These are phyloP conservation scores for Aphanomyces cochlioides DNA, from an alignment of 352 stramenopile species.

Conservation along the genomic window DNA sequence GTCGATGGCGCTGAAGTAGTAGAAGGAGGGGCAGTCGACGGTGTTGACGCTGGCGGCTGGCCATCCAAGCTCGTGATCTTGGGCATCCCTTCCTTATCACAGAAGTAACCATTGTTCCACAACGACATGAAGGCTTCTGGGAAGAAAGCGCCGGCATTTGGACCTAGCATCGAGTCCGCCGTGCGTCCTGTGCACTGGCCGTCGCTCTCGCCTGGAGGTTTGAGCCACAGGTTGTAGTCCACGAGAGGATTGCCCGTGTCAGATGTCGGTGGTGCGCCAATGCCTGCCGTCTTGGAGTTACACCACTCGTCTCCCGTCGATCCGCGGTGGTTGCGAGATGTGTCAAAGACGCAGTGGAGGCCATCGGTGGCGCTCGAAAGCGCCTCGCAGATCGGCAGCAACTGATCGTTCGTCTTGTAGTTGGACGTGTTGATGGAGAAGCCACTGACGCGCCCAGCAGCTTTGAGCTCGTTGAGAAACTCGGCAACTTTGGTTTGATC, in stretches of 20 bases:
- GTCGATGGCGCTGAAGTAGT: not conserved
- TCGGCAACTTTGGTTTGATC: conserved; percentile 4
- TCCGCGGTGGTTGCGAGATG: conserved; percentile 51
- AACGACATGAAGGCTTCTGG: conserved; percentile 44
- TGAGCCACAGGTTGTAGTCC: conserved; percentile 69
- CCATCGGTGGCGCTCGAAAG: conserved; percentile 16
- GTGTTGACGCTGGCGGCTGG: not conserved
- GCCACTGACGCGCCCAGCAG: conserved; percentile 45
- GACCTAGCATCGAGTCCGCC: conserved; percentile 46
- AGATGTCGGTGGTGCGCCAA: conserved; percentile 49
- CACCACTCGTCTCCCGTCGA: conserved; percentile 52
- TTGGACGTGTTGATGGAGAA: conserved; percentile 73
- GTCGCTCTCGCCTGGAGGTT: conserved; percentile 60
- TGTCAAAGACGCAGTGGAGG: conserved; percentile 59
- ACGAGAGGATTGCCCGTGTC: conserved; percentile 47
- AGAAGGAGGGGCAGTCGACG: not conserved
- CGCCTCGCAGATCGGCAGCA: conserved; percentile 40
- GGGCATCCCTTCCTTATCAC: conserved; percentile 34
- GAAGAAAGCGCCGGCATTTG: conserved; percentile 52
- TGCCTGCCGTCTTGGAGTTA: conserved; percentile 52
- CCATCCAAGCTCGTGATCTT: conserved; percentile 8
- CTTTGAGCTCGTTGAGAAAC: conserved; percentile 37
- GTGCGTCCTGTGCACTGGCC: conserved; percentile 49
- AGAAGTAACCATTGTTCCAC: conserved; percentile 68
- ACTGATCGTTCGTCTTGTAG: conserved; percentile 54